Base-by-base conservation (phyloP, 371 early-diverging fungal species). In the Umbelopsis sp. region DNA sequence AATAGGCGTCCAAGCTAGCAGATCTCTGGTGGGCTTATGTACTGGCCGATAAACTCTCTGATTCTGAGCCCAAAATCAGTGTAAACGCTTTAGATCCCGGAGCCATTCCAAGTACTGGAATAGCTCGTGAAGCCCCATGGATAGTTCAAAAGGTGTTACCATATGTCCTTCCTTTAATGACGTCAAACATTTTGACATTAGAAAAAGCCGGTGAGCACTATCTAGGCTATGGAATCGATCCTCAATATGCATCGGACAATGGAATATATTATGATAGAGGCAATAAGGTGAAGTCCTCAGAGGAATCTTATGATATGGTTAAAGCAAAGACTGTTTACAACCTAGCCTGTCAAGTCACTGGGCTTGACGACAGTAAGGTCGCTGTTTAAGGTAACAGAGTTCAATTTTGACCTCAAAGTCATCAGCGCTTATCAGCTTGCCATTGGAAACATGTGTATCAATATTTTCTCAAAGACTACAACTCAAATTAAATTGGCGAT, bases 21-120 rank as follows among this genome's bases (percentile, higher is more conserved):
- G 25, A 46, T 12, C 20, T 76, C 1, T 76, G 76, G 76, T 50
- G 63, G 25, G 51, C 70, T 2, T 74, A 65, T 35, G 35, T 53
- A 1, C 45, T 81, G 35, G 67, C 68, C 11, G 38, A 71, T 2
- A 48, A 65, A 16, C 66, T 65, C n/a, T 51, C 35, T 29, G 50
- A 41, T 24, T 69, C 74, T n/a, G 44, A 67, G 3, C 57, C 57
- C 4, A 57, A 35, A 9, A 45, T 75, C 10, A 46, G 70, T 14
- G 65, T 74, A 0, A 44, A 67, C n/a, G 70, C 73, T 0, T 70
- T 81, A 22, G 79, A 77, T 44, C 81, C 81, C 14, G 81, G 81
- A 37, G 79, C 78, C 72, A 79, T 81, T 4, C 81, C 81, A n/a
- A 66, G 73, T 2, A 81, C 81, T 16, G 67, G 63, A 14, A 68